A percentile compares a stretch with the other conserved stretches of the same genome.
These are phyloP conservation scores for Ustilago trichophora DNA, from an alignment of 1,284 basidiomycete genomes.

Conservation along the genomic window DNA sequence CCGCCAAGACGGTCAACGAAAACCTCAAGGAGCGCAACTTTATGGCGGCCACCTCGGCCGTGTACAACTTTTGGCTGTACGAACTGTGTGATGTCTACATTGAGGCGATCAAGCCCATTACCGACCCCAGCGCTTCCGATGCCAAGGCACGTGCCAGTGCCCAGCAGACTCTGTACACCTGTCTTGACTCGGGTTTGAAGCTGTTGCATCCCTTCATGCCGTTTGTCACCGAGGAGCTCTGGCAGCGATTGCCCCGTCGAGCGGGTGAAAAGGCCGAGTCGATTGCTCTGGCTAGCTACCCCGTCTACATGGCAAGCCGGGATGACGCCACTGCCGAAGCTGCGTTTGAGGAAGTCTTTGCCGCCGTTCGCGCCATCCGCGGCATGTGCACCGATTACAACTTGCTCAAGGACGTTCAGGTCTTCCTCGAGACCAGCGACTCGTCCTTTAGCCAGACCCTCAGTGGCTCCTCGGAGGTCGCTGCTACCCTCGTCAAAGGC, in stretches of 20 bases:
- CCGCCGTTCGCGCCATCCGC: slow-evolving; percentile 79
- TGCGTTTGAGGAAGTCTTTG: slow-evolving; percentile 84
- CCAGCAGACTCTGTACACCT: slow-evolving; percentile 95
- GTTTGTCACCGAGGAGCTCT: slow-evolving; percentile 96
- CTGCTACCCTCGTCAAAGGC: slow-evolving; percentile 86
- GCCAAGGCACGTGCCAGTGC: slow-evolving; percentile 79
- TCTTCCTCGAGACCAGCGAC: slow-evolving; percentile 79
- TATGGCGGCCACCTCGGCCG: slow-evolving; percentile 84
- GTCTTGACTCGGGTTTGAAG: slow-evolving; percentile 86
- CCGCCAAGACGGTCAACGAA: slow-evolving; percentile 79
- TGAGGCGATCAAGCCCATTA: slow-evolving; percentile 90
- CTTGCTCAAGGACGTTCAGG: slow-evolving; percentile 86
- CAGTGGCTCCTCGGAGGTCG: slow-evolving; percentile 77
- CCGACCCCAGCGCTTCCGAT: slow-evolving; percentile 52
- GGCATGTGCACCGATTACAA: slow-evolving; percentile 91
- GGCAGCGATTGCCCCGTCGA: slow-evolving; percentile 91
- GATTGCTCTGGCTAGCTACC: slow-evolving; percentile 89
- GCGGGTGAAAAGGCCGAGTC: slow-evolving; percentile 79
- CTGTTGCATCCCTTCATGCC: slow-evolving; percentile 99
- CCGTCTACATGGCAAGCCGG: slow-evolving; percentile 69
- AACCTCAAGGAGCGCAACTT: slow-evolving; percentile 85
- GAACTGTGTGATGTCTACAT: slow-evolving; percentile 99
- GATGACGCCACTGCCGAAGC: slow-evolving; percentile 33
- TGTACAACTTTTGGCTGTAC: slow-evolving; percentile 97
- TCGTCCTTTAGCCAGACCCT: slow-evolving; percentile 70